These are phyloP conservation scores for Vararia minispora DNA, from an alignment of 768 basidiomycete genomes.

Conservation along the genomic window DNA sequence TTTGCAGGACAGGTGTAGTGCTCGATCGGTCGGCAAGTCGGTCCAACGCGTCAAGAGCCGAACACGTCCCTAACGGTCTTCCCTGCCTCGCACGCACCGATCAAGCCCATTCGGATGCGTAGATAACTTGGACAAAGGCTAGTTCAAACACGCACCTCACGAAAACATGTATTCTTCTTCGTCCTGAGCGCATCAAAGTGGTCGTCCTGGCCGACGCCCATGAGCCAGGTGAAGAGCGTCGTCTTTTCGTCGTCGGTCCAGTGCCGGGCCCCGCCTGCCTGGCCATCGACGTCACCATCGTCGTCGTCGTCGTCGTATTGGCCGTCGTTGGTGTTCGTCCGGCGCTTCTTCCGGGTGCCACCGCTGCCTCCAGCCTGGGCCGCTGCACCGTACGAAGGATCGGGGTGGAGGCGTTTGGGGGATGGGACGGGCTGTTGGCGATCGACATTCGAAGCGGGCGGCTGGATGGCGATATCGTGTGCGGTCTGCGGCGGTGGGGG, in stretches of 20 bases:
- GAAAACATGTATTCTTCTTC: conserved; percentile 73
- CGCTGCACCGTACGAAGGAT: conserved; percentile 6
- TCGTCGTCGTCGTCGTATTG: conserved; percentile 15
- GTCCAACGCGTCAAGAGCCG: too few species aligned
- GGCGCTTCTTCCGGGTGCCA: conserved; percentile 15
- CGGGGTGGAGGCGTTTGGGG: conserved; percentile 14
- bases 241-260: conserved; percentile 83
- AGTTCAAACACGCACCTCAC: conserved; percentile 41
- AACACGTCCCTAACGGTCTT: too few species aligned
- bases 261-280: conserved; percentile 54
- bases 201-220: conserved; percentile 59
- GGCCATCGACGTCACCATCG: conserved; percentile 13
- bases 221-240: conserved; percentile 67
- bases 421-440: conserved; percentile 7
- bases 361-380: too few species aligned
- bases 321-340: conserved; percentile 6
- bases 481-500: conserved; percentile 9
- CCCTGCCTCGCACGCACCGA: background rate
- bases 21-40: too few species aligned
- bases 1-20: too few species aligned
- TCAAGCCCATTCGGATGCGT: background rate
- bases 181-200: conserved; percentile 71
- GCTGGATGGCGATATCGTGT: conserved; percentile 10
- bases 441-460: conserved; percentile 11
- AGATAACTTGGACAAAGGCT: background rate